Conservation (phyloP, 495 filamentous ascomycete species). For the Trypethelium eluteriae region DNA sequence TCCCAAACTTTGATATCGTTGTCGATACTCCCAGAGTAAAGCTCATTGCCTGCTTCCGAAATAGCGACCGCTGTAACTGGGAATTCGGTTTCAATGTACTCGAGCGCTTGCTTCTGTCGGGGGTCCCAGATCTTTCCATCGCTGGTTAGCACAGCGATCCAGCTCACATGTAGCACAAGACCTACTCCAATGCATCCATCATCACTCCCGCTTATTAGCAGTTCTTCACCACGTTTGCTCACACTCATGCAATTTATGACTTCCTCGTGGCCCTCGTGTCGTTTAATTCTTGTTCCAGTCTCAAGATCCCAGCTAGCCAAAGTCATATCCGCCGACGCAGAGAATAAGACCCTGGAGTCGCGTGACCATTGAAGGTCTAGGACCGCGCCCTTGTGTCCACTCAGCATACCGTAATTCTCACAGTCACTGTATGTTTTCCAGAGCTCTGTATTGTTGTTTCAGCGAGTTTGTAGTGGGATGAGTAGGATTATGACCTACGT, state of each 20-base stretch:
- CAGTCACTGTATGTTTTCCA: conserved; percentile 90
- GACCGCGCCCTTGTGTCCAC: conserved; percentile 80
- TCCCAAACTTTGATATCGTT: conserved; percentile 98
- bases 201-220: conserved; percentile 81
- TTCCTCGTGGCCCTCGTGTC: conserved; percentile 89
- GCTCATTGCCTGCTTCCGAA: conserved; percentile 87
- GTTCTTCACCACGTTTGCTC: conserved; percentile 77
- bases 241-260: conserved; percentile 86
- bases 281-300: conserved; percentile 75
- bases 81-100: conserved; percentile 84
- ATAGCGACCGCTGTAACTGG: conserved; percentile 87
- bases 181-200: conserved; percentile 77
- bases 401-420: conserved; percentile 83
- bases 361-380: conserved; percentile 95
- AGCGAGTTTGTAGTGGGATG: not conserved
- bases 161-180: conserved; percentile 9
- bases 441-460: conserved; percentile 52
- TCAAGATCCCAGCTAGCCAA: conserved; percentile 93
- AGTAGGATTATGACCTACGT: conserved; percentile 44
- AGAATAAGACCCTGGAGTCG: conserved; percentile 83
- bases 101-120: conserved; percentile 77
- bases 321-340: conserved; percentile 85
- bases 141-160: not conserved
- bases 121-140: conserved; percentile 77
- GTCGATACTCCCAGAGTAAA: conserved; percentile 92